Base-by-base conservation (phyloP, 2,329 filamentous ascomycete genomes). In the Fusarium solani-melongenae region DNA sequence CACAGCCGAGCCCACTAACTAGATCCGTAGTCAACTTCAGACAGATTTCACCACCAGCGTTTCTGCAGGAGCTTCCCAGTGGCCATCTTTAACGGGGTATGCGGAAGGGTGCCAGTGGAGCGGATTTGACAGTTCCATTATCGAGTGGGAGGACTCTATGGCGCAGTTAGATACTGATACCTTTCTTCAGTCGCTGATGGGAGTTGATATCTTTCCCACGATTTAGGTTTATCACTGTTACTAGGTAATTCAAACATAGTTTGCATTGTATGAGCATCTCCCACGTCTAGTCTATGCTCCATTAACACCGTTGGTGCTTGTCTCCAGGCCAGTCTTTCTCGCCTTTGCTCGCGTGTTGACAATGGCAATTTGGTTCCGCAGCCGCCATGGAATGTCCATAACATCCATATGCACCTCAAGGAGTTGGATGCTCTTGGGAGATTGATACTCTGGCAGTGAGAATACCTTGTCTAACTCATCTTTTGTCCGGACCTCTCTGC, bases 381-480 rank as follows among this genome's bases (percentile, higher is more conserved):
- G 15, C 2, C 66, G 44, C 66, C 66, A 68, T 1, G 66, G 66
- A 6, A 68, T 64, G 10, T 68, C 66, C 66, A 68, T 36, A 1
- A 39, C 55, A 11, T 68, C 66, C 66, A 68, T 68, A 8, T 68
- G 66, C 15, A 68, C 66, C 44, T 68, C 66, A 15, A 68, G 66
- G 2, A 68, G 39, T 7, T 68, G 66, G 17, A 68, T 64, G 15
- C 49, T 38, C 10, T 24, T 38, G 5, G 66, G 66, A 12, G 33
- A 60, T 9, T 41, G 55, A 33, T 68, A 68, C 1, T 51, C 46
- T 6, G 33, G 39, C 2, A 64, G 24, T 2, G 39, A 29, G 5
- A 69, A 41, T 14, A 66, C 57, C 5, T 17, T 34, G 9, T 69
- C 62, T 24, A 69, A 33, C 24, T 69, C 67, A 14, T 59, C 44